Percentiles rank a stretch among this genome's conserved stretches.
Evolutionary conservation across 2,329 filamentous ascomycete genomes (phyloP).

Genomic region (Penicillium oxalicum): DNA sequence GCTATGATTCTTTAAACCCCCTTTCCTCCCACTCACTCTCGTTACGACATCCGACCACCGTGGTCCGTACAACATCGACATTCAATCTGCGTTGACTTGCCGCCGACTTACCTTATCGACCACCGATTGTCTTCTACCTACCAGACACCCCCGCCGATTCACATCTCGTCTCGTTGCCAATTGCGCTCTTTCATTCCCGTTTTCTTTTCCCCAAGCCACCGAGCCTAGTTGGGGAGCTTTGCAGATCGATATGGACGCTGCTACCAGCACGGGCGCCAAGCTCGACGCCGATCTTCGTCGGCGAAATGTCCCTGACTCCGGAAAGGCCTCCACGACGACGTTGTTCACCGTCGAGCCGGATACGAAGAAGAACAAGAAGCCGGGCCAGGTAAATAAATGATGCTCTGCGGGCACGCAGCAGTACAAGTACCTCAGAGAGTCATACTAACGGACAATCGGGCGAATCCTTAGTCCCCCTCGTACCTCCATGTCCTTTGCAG

Average conservation of each 20-base stretch:
- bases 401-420: no score
- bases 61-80: background rate
- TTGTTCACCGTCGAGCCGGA: constrained; percentile 22
- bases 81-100: background rate
- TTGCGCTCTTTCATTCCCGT: background rate
- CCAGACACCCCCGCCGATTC: background rate
- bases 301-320: constrained; percentile 36
- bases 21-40: constrained; percentile 11
- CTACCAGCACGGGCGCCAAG: constrained; percentile 32
- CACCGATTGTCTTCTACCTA: background rate
- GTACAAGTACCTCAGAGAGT: background rate
- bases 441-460: constrained; percentile 1
- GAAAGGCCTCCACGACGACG: constrained; percentile 21
- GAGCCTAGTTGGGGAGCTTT: constrained; percentile 12
- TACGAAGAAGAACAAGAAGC: constrained; percentile 28
- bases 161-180: background rate
- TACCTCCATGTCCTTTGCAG: constrained; percentile 45
- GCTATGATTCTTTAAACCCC: constrained; percentile 18
- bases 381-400: constrained; percentile 27
- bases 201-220: no score
- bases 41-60: constrained; percentile 2
- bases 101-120: background rate
- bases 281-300: constrained; percentile 35
- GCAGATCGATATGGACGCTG: constrained; percentile 28
- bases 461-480: constrained; percentile 26